Evolutionary conservation across 108 stramenopile genomes (phyloP).

Genomic region (Conticribra weissflogii): DNA sequence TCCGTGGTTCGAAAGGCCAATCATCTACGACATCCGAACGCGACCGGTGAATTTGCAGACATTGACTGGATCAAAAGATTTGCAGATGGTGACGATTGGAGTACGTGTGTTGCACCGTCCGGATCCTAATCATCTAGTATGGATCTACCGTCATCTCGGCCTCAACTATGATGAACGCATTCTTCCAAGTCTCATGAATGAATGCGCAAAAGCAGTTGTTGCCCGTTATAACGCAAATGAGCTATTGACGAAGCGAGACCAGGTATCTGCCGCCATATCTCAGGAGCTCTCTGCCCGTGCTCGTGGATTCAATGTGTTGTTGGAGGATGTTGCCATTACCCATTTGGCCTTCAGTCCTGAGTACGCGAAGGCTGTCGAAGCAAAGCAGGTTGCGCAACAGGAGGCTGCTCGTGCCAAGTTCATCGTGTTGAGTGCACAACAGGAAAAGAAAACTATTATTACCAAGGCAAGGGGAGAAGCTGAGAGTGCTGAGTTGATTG

Average conservation of each 20-base stretch:
- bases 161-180: constrained; percentile 98
- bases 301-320: constrained; percentile 77
- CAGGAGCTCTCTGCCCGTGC: constrained; percentile 85
- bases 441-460: constrained; percentile 99
- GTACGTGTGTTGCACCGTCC: constrained; percentile 99
- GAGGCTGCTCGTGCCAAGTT: constrained; percentile 99
- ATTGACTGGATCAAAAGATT: constrained; percentile 95
- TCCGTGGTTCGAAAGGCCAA: constrained; percentile 98
- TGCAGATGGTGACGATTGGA: constrained; percentile 99
- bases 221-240: constrained; percentile 99
- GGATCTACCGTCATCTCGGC: constrained; percentile 95
- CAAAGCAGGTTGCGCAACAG: constrained; percentile 99
- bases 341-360: constrained; percentile 98
- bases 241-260: constrained; percentile 98
- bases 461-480: constrained; percentile 99
- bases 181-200: constrained; percentile 99
- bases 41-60: constrained; percentile 95
- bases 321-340: constrained; percentile 99
- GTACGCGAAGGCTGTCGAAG: constrained; percentile 98
- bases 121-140: constrained; percentile 83
- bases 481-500: constrained; percentile 96
- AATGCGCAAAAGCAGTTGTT: constrained; percentile 99
- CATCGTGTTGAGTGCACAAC: constrained; percentile 95
- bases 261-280: constrained; percentile 87
- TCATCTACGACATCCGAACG: constrained; percentile 96